Conservation (phyloP, 2,329 filamentous ascomycete species). For the Tolypocladium guangdongense region DNA sequence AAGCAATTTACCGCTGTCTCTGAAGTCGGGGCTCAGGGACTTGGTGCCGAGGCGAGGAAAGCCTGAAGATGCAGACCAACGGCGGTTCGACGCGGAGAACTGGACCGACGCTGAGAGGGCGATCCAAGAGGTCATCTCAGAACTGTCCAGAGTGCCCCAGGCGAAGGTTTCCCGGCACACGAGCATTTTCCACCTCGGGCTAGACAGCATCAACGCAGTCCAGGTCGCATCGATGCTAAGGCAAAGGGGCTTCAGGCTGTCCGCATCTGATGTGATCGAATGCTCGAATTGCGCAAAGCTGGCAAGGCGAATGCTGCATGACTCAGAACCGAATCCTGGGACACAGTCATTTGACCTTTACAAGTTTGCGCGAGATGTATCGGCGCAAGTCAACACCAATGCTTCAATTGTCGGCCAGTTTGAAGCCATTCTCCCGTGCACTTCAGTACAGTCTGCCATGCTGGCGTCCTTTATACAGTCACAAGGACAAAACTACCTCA, state of each 20-base stretch:
- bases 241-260: slow-evolving; percentile 43
- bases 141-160: slow-evolving; percentile 41
- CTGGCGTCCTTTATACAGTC: slow-evolving; percentile 62
- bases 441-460: slow-evolving; percentile 70
- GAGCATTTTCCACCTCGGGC: slow-evolving; percentile 76
- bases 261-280: slow-evolving; percentile 66
- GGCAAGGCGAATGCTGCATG: slow-evolving; percentile 15
- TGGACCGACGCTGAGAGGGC: slow-evolving; percentile 42
- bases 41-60: slow-evolving; percentile 12
- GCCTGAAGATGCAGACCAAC: slow-evolving; percentile 3
- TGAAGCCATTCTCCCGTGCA: slow-evolving; percentile 62
- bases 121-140: slow-evolving; percentile 46
- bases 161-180: slow-evolving; percentile 45
- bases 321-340: neutral
- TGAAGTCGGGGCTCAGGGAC: slow-evolving; percentile 8
- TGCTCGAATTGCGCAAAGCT: slow-evolving; percentile 35
- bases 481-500: slow-evolving; percentile 61
- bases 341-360: slow-evolving; percentile 25
- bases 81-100: slow-evolving; percentile 10
- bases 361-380: slow-evolving; percentile 24
- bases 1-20: slow-evolving; percentile 10
- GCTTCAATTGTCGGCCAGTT: slow-evolving; percentile 22
- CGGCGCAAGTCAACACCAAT: slow-evolving; percentile 13
- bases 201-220: slow-evolving; percentile 82
- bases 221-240: slow-evolving; percentile 64